These are phyloP conservation scores for Heritiera littoralis DNA, from an alignment of 345 rosid species.

Conservation along the genomic window DNA sequence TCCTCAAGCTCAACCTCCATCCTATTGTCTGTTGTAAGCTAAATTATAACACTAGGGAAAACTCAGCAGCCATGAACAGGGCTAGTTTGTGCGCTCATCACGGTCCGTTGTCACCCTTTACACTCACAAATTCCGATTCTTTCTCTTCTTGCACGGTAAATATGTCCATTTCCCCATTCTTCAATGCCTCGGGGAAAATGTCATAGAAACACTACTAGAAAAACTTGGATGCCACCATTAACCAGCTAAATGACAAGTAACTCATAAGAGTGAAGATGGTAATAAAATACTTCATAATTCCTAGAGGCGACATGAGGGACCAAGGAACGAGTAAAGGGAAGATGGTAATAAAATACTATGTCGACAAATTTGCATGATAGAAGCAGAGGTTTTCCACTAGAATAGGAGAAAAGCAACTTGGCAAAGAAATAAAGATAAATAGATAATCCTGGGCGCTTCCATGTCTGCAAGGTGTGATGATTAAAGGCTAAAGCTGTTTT, in stretches of 20 bases:
- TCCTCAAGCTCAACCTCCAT: slow-evolving; percentile 26
- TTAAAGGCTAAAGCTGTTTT: slow-evolving; percentile 15
- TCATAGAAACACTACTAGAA: neutral
- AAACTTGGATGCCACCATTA: neutral
- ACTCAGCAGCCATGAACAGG: slow-evolving; percentile 13
- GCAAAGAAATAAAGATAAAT: too few relatives aligned
- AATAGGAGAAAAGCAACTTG: neutral
- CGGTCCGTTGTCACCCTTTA: slow-evolving; percentile 24
- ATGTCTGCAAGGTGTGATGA: slow-evolving; percentile 16
- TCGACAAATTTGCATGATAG: neutral
- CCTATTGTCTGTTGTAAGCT: slow-evolving; percentile 39
- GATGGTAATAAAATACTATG: neutral
- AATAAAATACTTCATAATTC: neutral
- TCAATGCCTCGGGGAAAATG: neutral
- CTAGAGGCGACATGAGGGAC: neutral
- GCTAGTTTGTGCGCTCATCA: slow-evolving; percentile 5
- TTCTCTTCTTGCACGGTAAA: neutral
- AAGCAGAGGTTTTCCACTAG: neutral
- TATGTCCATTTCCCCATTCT: neutral
- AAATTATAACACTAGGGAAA: slow-evolving; percentile 8
- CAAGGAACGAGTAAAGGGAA: slow-evolving; percentile 7
- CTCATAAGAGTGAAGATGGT: too few relatives aligned
- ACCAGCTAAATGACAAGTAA: too few relatives aligned
- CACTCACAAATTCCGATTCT: slow-evolving; percentile 18
- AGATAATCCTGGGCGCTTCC: neutral